Conservation (phyloP, 441 rosid species). For the Pelargonium australe region DNA sequence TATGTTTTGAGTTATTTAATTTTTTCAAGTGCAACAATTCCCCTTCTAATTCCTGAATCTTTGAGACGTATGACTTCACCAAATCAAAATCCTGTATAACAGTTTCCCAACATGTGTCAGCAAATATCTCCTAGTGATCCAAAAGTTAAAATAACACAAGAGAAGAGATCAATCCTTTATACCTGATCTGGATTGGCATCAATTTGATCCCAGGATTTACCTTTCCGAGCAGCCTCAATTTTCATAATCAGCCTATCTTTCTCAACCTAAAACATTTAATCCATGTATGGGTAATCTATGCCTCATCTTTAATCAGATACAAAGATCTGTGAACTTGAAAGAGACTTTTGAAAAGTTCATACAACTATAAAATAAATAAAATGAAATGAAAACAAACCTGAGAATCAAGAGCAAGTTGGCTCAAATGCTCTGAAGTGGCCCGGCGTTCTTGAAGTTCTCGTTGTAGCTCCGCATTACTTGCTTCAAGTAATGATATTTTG, state of each 20-base stretch:
- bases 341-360: background rate
- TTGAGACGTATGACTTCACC: slow-evolving; percentile 60
- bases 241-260: slow-evolving; percentile 77
- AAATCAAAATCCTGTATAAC: slow-evolving; percentile 58
- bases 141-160: slow-evolving; percentile 9
- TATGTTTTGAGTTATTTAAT: slow-evolving; percentile 35
- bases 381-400: slow-evolving; percentile 47
- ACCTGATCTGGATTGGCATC: slow-evolving; percentile 60
- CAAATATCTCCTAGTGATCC: slow-evolving; percentile 4
- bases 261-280: slow-evolving; percentile 52
- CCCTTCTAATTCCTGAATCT: slow-evolving; percentile 90
- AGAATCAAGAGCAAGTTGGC: slow-evolving; percentile 69
- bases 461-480: slow-evolving; percentile 68
- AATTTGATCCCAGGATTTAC: slow-evolving; percentile 89
- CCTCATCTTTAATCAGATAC: slow-evolving; percentile 5
- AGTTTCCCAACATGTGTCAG: slow-evolving; percentile 20
- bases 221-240: slow-evolving; percentile 73
- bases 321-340: background rate
- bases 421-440: slow-evolving; percentile 60
- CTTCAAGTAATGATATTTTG: slow-evolving; percentile 76
- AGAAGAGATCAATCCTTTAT: slow-evolving; percentile 8
- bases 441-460: slow-evolving; percentile 71
- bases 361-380: slow-evolving; percentile 11
- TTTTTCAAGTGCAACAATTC: slow-evolving; percentile 58
- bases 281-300: slow-evolving; percentile 13